Conservation (phyloP, 1,284 basidiomycete genomes). For the Kalmanozyma brasiliensis region DNA sequence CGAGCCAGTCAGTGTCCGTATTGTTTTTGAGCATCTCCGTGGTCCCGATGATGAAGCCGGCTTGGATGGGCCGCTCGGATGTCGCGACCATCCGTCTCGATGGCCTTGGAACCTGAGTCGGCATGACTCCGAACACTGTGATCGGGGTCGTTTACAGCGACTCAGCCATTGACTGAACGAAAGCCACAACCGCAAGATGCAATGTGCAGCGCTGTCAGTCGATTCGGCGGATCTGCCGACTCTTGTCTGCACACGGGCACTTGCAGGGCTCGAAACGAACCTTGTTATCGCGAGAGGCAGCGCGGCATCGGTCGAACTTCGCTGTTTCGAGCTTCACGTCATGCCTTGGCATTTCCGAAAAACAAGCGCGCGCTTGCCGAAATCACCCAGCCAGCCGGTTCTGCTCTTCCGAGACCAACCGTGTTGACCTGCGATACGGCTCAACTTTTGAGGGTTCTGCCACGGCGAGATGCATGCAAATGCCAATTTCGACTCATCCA, state of each 20-base stretch:
- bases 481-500: neutral
- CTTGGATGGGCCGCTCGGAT: too few relatives aligned
- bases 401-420: too few relatives aligned
- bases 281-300: conserved; percentile 9
- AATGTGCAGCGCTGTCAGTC: neutral
- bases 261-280: neutral
- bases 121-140: too few relatives aligned
- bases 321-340: conserved; percentile 4
- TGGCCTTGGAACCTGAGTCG: too few relatives aligned
- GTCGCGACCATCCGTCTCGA: too few relatives aligned
- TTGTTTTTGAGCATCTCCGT: too few relatives aligned
- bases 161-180: too few relatives aligned
- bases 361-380: conserved; percentile 1
- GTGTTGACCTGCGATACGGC: too few relatives aligned
- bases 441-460: conserved; percentile 7
- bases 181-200: too few relatives aligned
- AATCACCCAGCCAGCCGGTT: neutral
- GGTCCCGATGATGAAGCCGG: too few relatives aligned
- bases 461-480: neutral
- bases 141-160: too few relatives aligned
- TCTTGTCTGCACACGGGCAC: conserved; percentile 2
- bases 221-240: neutral
- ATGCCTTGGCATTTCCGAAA: conserved; percentile 14
- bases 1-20: too few relatives aligned
- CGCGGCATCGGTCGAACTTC: conserved; percentile 41